Evolutionary conservation across 2,329 filamentous ascomycete genomes (phyloP), one percentile per base, ranked within the genome.

Genomic region (Beauveria varroae): DNA sequence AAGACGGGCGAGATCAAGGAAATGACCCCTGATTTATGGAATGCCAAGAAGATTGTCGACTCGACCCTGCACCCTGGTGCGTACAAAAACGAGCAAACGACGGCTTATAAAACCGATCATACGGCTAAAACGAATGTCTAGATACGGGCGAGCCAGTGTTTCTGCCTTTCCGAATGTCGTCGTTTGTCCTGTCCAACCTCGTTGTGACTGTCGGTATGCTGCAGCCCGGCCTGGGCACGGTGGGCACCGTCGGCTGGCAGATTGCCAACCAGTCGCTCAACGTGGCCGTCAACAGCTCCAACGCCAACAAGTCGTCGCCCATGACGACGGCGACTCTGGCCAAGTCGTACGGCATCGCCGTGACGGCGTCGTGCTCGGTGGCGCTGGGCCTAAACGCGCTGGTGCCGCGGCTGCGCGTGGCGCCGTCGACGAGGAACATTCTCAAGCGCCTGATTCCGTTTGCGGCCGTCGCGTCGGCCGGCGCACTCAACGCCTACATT

Each of bases 131-230:
- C 28, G 2, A 26, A 30, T 43, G 4, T 16, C 18, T 30, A 96
- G 95, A 99, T 75, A 98, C 93, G 20, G 95, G 95, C 67, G 81
- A 93, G 73, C 88, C 93, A 53, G 93, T 99, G 65, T 85, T 98
- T 68, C 82, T 99, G 20, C 95, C 95, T 22, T 98, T 98, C 74
- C 90, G 95, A 73, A 99, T 99, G 95, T 98, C 93, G 57, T 90
- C 85, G 76, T 99, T 95, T 73, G 92, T 96, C 60, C 76, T 98
- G 60, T 93, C 93, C 65, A 99, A 99, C 76, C 78, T 99, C 73
- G 81, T 98, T 62, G 93, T 98, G 64, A 99, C 95, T 51, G 93
- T 87, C 7, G 95, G 95, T 69, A 99, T 99, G 95, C 88, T 99
- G 61, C 95, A 93, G 58, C 95, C 95, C 3, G 90, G 90, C 10